Base-by-base conservation (phyloP, 768 basidiomycete genomes). In the Cyclocybe aegerita region DNA sequence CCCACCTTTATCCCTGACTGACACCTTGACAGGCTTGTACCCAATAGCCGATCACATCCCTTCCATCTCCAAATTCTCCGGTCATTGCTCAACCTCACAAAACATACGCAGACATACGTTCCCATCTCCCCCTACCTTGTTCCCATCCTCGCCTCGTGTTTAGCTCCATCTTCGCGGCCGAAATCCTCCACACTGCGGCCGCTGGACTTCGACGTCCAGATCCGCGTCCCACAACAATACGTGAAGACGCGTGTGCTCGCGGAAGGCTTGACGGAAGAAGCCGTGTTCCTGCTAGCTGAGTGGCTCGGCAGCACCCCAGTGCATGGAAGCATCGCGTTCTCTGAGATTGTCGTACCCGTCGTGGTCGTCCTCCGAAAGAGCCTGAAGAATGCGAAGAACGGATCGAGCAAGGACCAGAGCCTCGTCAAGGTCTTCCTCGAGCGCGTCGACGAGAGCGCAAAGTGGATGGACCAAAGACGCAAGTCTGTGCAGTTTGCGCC, bases 1-100 rank as follows among this genome's bases (percentile, higher is more conserved):
- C 33, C 17, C 48, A 43, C 9, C 34, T 36, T 39, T 42, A 33
- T 30, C 31, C 16, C 8, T 47, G 65, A 49, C 58, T 55, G 43
- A 48, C 17, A 47, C 34, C 31, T 17, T 45, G 34, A 32, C 80
- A 98, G 96, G 61, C 83, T 98, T 43, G 83, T 97, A 42, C 86
- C 93, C 29, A 95, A 90, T 53, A 78, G 88, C 9, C 89, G 96
- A 39, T 98, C 93, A 54, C 90, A 90, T 70, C 96, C 97, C 1
- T 88, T 98, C 67, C 95, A 98, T 65, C 80, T 98, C 29, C 95
- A 98, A 66, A 79, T 98, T 51, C 70, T 90, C 32, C 90, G 92
- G 8, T 95, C 97, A 1, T 80, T 98, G 39, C 75, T 93, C 17
- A 88, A 93, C 64, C 79, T 99, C 55, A 84, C 86, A 35, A 81